These are phyloP conservation scores for Diplodia seriata DNA, from an alignment of 2,329 filamentous ascomycete species.

Conservation along the genomic window DNA sequence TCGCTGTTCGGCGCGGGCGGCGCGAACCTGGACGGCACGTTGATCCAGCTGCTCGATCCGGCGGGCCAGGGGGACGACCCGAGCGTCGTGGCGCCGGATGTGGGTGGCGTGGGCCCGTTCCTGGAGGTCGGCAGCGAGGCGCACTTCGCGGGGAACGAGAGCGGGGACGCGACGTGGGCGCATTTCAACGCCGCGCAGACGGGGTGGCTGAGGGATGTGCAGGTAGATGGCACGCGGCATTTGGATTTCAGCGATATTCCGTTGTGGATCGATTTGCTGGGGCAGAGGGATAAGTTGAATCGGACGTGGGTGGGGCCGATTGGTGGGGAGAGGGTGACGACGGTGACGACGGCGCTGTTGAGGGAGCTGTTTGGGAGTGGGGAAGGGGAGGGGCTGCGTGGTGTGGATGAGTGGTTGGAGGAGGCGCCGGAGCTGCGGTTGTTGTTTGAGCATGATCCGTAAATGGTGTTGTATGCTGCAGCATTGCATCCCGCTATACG, in stretches of 20 bases:
- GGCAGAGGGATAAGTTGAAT: slow-evolving; percentile 34
- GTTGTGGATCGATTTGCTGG: slow-evolving; percentile 40
- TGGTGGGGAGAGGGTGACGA: not conserved
- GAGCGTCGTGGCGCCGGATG: slow-evolving; percentile 25
- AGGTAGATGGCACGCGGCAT: slow-evolving; percentile 37
- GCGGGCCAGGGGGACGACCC: not conserved
- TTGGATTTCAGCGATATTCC: slow-evolving; percentile 39
- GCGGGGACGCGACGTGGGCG: slow-evolving; percentile 34
- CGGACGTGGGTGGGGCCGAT: slow-evolving; percentile 7
- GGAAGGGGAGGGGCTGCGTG: not conserved
- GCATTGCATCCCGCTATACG: too few relatives aligned
- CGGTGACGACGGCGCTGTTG: not conserved
- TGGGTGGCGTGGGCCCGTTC: slow-evolving; percentile 35
- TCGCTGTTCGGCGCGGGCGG: slow-evolving; percentile 34
- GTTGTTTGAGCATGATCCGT: slow-evolving; percentile 5
- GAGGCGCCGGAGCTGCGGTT: not conserved
- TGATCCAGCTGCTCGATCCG: slow-evolving; percentile 35
- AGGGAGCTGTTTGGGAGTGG: not conserved
- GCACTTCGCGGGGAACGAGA: slow-evolving; percentile 27
- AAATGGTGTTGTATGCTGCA: not conserved
- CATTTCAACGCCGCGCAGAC: slow-evolving; percentile 38
- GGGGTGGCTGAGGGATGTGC: slow-evolving; percentile 40
- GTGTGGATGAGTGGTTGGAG: not conserved
- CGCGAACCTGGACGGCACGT: slow-evolving; percentile 37
- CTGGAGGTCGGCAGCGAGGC: slow-evolving; percentile 37